Evolutionary conservation across 192 early-diverging fungal genomes (phyloP).

Genomic region (Borealophlyctis nickersoniae): DNA sequence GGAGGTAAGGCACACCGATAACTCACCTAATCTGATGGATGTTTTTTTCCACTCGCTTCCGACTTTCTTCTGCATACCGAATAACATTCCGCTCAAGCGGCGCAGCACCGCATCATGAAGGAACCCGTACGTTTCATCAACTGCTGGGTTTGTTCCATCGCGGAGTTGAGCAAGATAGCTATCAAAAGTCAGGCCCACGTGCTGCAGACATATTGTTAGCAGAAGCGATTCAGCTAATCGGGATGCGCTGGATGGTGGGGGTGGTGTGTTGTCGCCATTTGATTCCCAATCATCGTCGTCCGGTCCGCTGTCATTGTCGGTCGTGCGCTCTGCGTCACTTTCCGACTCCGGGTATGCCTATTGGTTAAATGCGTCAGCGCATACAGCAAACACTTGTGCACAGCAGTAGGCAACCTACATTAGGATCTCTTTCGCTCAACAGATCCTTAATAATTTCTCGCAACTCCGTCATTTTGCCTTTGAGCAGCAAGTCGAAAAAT

Average conservation of each 20-base stretch:
- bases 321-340: conserved; percentile 2
- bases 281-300: conserved; percentile 37
- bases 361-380: no score
- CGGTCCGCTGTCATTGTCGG: conserved; percentile 27
- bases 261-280: conserved; percentile 22
- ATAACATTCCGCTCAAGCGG: conserved; percentile 21
- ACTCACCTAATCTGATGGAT: conserved; percentile 26
- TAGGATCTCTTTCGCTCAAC: conserved; percentile 30
- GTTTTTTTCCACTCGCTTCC: conserved; percentile 22
- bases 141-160: conserved; percentile 14
- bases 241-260: background rate
- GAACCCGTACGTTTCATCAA: conserved; percentile 33
- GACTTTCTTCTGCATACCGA: conserved; percentile 29
- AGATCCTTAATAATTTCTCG: conserved; percentile 37
- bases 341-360: conserved; percentile 38
- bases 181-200: conserved; percentile 41
- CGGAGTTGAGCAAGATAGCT: conserved; percentile 36
- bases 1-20: background rate
- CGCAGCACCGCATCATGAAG: conserved; percentile 31
- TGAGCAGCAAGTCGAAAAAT: conserved; percentile 45
- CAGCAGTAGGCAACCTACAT: no score
- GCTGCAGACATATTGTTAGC: conserved; percentile 26
- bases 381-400: no score
- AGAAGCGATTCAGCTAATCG: conserved; percentile 29
- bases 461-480: conserved; percentile 35